A percentile compares a stretch with the other conserved stretches of the same genome.
These are phyloP conservation scores for Claviceps sp. DNA, from an alignment of 2,329 filamentous ascomycete species.

Conservation along the genomic window DNA sequence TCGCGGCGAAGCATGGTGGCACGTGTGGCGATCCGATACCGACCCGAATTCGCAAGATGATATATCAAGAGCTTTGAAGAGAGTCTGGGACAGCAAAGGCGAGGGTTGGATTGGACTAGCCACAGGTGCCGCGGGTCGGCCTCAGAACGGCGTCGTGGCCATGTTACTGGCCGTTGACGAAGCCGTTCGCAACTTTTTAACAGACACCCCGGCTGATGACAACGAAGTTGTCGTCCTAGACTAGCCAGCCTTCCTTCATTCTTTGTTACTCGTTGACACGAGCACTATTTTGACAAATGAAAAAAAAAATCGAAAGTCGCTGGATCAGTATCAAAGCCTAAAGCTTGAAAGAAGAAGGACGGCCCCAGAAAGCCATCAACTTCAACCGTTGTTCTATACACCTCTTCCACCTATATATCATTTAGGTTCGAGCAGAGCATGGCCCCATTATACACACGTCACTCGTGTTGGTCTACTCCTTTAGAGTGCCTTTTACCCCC, in stretches of 20 bases:
- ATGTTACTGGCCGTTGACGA: conserved; percentile 36
- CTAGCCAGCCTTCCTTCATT: background rate
- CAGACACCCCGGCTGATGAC: background rate
- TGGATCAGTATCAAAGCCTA: background rate
- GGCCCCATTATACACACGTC: too few species aligned
- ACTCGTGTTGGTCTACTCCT: too few species aligned
- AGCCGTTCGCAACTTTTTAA: conserved; percentile 23
- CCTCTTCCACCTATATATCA: too few species aligned
- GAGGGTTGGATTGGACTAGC: conserved; percentile 34
- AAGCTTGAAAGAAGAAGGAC: too few species aligned
- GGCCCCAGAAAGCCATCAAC: too few species aligned
- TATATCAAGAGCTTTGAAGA: conserved; percentile 26
- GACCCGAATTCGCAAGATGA: conserved; percentile 15
- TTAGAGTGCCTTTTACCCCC: too few species aligned
- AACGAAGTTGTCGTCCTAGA: conserved; percentile 8
- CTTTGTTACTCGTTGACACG: background rate
- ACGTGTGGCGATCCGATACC: conserved; percentile 25
- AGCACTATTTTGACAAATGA: background rate
- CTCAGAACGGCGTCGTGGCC: conserved; percentile 27
- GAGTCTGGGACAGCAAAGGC: conserved; percentile 32
- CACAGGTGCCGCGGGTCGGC: conserved; percentile 31
- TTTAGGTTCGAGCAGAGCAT: too few species aligned
- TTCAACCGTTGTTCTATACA: too few species aligned
- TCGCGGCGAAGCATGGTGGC: conserved; percentile 37
- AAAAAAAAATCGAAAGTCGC: background rate